phyloP scores from a whole-genome alignment of 108 stramenopile species.

The Fragilariopsis cylindrus region DNA sequence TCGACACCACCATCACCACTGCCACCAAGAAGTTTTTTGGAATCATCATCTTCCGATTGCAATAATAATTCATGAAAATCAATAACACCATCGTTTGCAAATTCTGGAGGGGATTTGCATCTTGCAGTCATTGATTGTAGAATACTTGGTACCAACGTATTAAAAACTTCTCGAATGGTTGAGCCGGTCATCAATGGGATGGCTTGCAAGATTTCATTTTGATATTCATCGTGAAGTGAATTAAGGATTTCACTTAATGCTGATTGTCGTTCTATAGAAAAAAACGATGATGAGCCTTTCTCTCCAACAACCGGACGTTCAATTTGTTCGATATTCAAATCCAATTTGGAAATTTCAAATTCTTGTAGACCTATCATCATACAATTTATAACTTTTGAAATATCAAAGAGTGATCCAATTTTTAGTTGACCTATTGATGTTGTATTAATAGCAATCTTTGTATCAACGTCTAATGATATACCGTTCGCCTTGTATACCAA shows the following conservation, averaged over 20 bases:
- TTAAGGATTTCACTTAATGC: slow-evolving; percentile 5
- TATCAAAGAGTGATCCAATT: slow-evolving; percentile 36
- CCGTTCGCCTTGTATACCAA: slow-evolving; percentile 29
- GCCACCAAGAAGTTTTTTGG: slow-evolving; percentile 14
- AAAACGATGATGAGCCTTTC: not conserved
- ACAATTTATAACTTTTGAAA: slow-evolving; percentile 18
- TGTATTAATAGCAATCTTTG: slow-evolving; percentile 43
- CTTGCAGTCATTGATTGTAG: slow-evolving; percentile 1
- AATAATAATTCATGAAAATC: slow-evolving; percentile 66
- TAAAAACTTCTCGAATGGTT: slow-evolving; percentile 18
- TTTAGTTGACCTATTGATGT: slow-evolving; percentile 34
- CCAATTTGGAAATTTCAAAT: slow-evolving; percentile 17
- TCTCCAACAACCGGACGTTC: not conserved
- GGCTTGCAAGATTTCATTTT: slow-evolving; percentile 22
- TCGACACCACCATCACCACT: not conserved
- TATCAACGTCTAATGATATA: slow-evolving; percentile 35
- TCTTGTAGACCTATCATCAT: slow-evolving; percentile 23
- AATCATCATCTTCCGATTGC: slow-evolving; percentile 16
- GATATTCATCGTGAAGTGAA: slow-evolving; percentile 4
- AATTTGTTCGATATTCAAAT: not conserved
- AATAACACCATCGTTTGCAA: slow-evolving; percentile 25
- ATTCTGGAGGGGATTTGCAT: slow-evolving; percentile 13
- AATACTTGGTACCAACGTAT: slow-evolving; percentile 18
- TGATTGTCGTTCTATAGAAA: not conserved
- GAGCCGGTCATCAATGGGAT: slow-evolving; percentile 23